Conservation (phyloP, 1,139 yeast genomes). For the Pichiaceae sp. region DNA sequence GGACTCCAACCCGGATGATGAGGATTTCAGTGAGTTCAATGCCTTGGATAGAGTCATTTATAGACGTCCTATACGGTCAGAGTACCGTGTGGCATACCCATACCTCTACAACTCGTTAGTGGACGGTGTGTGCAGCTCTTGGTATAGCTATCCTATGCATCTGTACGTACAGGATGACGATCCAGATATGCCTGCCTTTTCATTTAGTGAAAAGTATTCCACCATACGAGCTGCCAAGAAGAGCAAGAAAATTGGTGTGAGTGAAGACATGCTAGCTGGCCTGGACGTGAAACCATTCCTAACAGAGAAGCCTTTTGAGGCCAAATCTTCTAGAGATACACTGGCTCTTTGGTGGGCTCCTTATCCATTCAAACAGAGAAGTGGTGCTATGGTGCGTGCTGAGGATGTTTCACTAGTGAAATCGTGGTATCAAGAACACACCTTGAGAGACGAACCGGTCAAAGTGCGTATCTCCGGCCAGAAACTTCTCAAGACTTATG, state of each 20-base stretch:
- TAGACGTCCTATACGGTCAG: constrained; percentile 69
- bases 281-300: constrained; percentile 35
- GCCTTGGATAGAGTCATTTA: constrained; percentile 80
- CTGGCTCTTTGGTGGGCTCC: constrained; percentile 72
- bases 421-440: constrained; percentile 69
- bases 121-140: constrained; percentile 48
- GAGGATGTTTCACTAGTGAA: constrained; percentile 85
- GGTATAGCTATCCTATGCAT: constrained; percentile 55
- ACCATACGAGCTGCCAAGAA: constrained; percentile 15
- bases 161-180: constrained; percentile 40
- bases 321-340: constrained; percentile 48
- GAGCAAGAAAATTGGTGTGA: neutral
- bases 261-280: neutral
- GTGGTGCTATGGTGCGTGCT: constrained; percentile 70
- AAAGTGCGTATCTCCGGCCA: constrained; percentile 85
- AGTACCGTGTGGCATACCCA: constrained; percentile 81
- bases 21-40: constrained; percentile 85
- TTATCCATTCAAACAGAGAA: constrained; percentile 69
- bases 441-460: constrained; percentile 54
- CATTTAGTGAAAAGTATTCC: constrained; percentile 37
- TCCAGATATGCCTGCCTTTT: constrained; percentile 48
- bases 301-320: constrained; percentile 32
- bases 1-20: constrained; percentile 44
- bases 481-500: constrained; percentile 67
- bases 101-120: constrained; percentile 76